Percentiles rank a stretch among this genome's conserved stretches.
Evolutionary conservation across 768 basidiomycete species (phyloP).

Genomic region (Pisolithus microcarpus): DNA sequence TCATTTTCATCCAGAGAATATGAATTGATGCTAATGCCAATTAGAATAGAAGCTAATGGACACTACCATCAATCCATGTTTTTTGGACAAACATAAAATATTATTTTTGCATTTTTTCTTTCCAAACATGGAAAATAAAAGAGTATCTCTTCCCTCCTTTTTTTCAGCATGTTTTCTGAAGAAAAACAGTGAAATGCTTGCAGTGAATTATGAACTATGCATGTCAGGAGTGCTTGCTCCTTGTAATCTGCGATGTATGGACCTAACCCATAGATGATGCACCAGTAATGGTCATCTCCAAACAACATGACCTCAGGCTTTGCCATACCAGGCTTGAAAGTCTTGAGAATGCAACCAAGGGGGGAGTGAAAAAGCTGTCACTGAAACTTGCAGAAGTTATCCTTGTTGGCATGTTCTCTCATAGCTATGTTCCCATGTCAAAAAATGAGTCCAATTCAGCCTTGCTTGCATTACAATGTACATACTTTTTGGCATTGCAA

Average conservation of each 20-base stretch:
- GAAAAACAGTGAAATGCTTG: no score
- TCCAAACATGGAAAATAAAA: no score
- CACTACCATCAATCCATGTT: no score
- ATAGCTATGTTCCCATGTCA: neutral
- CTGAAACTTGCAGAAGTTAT: slow-evolving; percentile 11
- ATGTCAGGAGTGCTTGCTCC: slow-evolving; percentile 11
- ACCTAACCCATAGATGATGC: slow-evolving; percentile 14
- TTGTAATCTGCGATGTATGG: slow-evolving; percentile 17
- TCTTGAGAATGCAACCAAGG: slow-evolving; percentile 6
- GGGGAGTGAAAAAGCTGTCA: slow-evolving; percentile 18
- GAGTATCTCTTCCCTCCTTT: no score
- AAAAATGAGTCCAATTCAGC: neutral
- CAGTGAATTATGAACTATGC: slow-evolving; percentile 12
- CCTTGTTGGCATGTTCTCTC: slow-evolving; percentile 1
- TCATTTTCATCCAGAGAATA: no score
- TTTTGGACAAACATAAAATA: no score
- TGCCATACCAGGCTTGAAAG: slow-evolving; percentile 10
- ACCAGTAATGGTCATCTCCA: slow-evolving; percentile 13
- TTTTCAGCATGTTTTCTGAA: no score
- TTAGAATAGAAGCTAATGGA: no score
- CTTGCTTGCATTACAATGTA: no score
- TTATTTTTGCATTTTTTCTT: no score
- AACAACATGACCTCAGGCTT: slow-evolving; percentile 10
- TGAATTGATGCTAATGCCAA: no score
- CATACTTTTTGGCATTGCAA: no score